phyloP scores from a whole-genome alignment of 2,329 filamentous ascomycete genomes.

The Neofusicoccum ribis region DNA sequence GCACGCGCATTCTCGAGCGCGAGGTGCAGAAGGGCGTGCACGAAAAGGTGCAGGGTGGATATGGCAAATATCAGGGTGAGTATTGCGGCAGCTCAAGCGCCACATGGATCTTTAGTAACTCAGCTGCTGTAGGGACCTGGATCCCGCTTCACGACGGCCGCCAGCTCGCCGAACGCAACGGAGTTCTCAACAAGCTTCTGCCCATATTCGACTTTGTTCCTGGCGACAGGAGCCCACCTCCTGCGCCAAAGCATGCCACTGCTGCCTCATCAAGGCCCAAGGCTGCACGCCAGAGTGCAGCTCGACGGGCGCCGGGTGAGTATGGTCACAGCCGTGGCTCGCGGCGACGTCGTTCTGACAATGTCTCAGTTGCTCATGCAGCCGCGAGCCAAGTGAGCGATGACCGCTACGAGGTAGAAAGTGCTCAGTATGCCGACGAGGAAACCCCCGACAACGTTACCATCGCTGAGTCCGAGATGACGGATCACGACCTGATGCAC shows the following conservation, averaged over 20 bases:
- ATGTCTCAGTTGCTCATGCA: slow-evolving; percentile 20
- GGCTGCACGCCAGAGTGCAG: slow-evolving; percentile 65
- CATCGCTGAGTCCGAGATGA: slow-evolving; percentile 81
- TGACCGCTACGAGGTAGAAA: slow-evolving; percentile 67
- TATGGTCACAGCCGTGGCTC: not conserved
- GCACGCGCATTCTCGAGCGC: slow-evolving; percentile 91
- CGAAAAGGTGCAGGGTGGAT: slow-evolving; percentile 97
- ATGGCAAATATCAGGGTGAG: slow-evolving; percentile 94
- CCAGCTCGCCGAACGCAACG: slow-evolving; percentile 81
- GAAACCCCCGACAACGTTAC: slow-evolving; percentile 83
- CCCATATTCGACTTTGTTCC: slow-evolving; percentile 88
- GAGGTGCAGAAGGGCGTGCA: slow-evolving; percentile 96
- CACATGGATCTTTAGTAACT: not conserved
- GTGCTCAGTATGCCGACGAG: slow-evolving; percentile 67
- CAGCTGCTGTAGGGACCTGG: slow-evolving; percentile 72
- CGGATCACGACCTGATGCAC: slow-evolving; percentile 77
- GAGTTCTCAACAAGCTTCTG: slow-evolving; percentile 76
- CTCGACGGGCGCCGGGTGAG: slow-evolving; percentile 33
- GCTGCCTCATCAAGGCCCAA: slow-evolving; percentile 75
- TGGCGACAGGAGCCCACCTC: slow-evolving; percentile 84
- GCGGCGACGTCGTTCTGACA: not conserved
- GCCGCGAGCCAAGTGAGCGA: slow-evolving; percentile 47
- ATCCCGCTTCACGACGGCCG: slow-evolving; percentile 84
- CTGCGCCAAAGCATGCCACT: slow-evolving; percentile 84
- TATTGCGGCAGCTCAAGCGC: not conserved